Base-by-base conservation (phyloP, 2,329 filamentous ascomycete genomes). In the Claviceps africana region DNA sequence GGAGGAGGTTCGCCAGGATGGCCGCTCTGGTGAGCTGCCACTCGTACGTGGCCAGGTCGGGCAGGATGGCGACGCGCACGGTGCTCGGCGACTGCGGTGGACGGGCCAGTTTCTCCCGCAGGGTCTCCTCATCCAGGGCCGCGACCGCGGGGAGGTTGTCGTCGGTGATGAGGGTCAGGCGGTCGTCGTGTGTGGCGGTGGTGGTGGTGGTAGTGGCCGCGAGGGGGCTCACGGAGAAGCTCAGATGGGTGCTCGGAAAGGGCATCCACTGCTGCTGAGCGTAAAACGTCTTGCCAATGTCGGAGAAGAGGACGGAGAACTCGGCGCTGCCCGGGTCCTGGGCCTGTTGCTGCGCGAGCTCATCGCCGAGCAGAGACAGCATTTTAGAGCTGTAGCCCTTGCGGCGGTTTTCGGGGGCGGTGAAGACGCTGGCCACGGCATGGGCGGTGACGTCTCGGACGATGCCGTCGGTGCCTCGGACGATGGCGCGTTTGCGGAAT, bases 211-310 rank as follows among this genome's bases (percentile, higher is more conserved):
- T 30, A 25, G 25, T n/a, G n/a, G n/a, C n/a, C n/a, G n/a, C n/a
- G n/a, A n/a, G 4, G 6, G 58, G 48, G 17, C 35, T 43, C 19
- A 61, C 61, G 3, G 65, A 68, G 52, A 94, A 77, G 33, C 77
- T 73, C 44, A 94, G 73, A 64, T 95, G 89, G 1, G 77, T 73
- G 54, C 86, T 91, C 21, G 78, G 73, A 60, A 85, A 90, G 0
- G 82, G 75, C 48, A 80, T 75, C 90, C 90, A 96, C 46, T 88
- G 88, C 56, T 81, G 75, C 33, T 73, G 74, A 3, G 84, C 78
- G 68, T 96, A 96, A 67, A 89, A 96, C 40, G 72, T 71, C 72
- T 88, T 85, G 21, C 90, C 88, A 57, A 94, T 89, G 61, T 94
- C 88, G 9, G 88, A 95, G 67, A 83, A 95, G 9, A 96, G 73